These are phyloP conservation scores for Pseudopyrenochaeta lycopersici DNA, from an alignment of 2,329 filamentous ascomycete species.

Conservation along the genomic window DNA sequence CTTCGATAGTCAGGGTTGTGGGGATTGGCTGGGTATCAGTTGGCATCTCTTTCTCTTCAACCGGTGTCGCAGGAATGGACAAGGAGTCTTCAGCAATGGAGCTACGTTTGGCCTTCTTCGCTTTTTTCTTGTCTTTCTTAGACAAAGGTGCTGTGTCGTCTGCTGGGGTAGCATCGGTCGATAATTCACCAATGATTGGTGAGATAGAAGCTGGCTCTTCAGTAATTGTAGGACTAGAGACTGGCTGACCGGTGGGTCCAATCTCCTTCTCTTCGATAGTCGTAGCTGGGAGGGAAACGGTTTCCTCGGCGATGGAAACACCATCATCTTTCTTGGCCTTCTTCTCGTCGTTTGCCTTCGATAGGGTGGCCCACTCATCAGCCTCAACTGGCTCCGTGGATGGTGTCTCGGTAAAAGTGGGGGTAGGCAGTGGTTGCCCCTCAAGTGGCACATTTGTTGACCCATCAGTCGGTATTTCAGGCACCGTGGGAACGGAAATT, in stretches of 20 bases:
- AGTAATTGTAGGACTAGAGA: slow-evolving; percentile 1
- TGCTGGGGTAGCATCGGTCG: neutral
- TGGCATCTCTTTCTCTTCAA: slow-evolving; percentile 13
- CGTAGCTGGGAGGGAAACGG: neutral
- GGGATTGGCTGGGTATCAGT: neutral
- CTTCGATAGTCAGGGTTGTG: neutral
- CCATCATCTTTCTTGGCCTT: slow-evolving; percentile 38
- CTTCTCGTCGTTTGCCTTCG: slow-evolving; percentile 61
- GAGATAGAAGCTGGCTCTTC: neutral
- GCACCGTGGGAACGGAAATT: neutral
- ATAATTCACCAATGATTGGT: neutral
- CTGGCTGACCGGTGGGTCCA: neutral
- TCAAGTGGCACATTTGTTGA: neutral
- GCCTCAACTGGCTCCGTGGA: neutral
- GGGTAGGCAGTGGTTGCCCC: neutral
- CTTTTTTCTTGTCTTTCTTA: slow-evolving; percentile 31
- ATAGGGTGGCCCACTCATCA: slow-evolving; percentile 6
- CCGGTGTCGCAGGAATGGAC: slow-evolving; percentile 4
- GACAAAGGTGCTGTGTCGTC: slow-evolving; percentile 12
- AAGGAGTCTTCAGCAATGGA: slow-evolving; percentile 13
- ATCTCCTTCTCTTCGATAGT: slow-evolving; percentile 8
- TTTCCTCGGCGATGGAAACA: slow-evolving; percentile 15
- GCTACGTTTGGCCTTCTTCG: slow-evolving; percentile 27
- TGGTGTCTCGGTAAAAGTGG: neutral
- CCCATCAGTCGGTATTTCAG: slow-evolving; percentile 2